Evolutionary conservation across 306 rosid genomes (phyloP), one percentile per base, ranked within the genome.

Genomic region (Prunus padus): DNA sequence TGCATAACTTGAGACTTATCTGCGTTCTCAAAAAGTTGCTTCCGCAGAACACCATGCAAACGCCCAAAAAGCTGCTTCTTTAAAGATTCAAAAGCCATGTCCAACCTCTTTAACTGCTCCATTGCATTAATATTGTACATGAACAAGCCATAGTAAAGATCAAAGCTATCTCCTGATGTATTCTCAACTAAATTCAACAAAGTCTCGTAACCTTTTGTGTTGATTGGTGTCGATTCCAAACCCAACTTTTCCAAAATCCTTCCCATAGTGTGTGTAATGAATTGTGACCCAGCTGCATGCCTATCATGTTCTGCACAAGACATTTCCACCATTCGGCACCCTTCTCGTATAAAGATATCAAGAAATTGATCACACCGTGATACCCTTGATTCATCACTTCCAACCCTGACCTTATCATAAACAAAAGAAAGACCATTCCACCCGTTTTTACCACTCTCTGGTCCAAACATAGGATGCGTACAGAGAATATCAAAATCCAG

Each of bases 391-490:
- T 71, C 82, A 23, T 84, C 89, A 23, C 45, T 73, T 80, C 89
- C 91, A 67, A 93, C 49, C 65, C 97, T 84, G 65, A 93, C 96
- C 84, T 86, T 89, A 75, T 93, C 96, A 64, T 79, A 93, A 74
- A 93, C 88, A 80, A 93, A 88, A 76, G 88, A 68, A 72, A 93
- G 96, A 74, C 84, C 81, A 13, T 80, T 84, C 97, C 98, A 93
- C 67, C 96, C 96, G 72, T 85, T 87, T 76, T 83, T 89, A 45
- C 96, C 98, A 84, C 97, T 93, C 85, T 91, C 97, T 50, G 98
- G 97, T 64, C 98, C 98, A 74, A 93, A 93, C 98, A 93, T 93
- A 33, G 98, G 98, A 78, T 93, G 98, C 0, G 96, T 88, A 76
- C 98, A 93, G 49, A 93, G 94, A 73, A 93, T 70, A 72, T 93